These are phyloP conservation scores for Theileria orientalis DNA, from an alignment of 169 alveolate species.

Conservation along the genomic window DNA sequence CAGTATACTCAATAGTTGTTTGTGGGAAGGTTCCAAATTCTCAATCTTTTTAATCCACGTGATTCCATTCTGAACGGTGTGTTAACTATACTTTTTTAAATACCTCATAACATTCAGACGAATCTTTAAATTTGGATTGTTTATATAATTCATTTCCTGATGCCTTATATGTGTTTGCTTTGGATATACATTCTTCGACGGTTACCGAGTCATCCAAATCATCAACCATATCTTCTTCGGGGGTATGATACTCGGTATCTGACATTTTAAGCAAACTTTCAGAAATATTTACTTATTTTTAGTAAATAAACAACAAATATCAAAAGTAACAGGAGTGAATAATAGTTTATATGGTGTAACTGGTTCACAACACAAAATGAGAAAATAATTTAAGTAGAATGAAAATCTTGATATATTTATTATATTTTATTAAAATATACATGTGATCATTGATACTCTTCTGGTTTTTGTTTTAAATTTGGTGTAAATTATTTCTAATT, in stretches of 20 bases:
- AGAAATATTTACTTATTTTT: background rate
- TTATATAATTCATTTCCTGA: constrained; percentile 60
- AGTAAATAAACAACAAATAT: background rate
- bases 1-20: constrained; percentile 39
- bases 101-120: constrained; percentile 46
- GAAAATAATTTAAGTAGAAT: background rate
- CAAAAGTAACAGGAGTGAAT: background rate
- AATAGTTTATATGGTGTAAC: constrained; percentile 1
- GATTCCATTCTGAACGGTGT: constrained; percentile 32
- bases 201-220: constrained; percentile 32
- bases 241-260: background rate
- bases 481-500: background rate
- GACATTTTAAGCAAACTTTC: constrained; percentile 23
- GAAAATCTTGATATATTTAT: background rate
- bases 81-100: background rate
- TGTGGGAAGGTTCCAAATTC: constrained; percentile 7
- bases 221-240: constrained; percentile 17
- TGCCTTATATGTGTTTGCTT: constrained; percentile 44
- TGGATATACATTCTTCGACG: constrained; percentile 48
- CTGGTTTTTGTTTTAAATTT: background rate
- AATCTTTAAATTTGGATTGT: constrained; percentile 31
- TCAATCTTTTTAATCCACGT: constrained; percentile 30
- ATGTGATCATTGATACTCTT: background rate
- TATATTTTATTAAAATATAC: background rate
- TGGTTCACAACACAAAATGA: too few species aligned